A percentile compares a stretch with the other conserved stretches of the same genome.
Evolutionary conservation across 345 rosid genomes (phyloP).

Genomic region (Gossypium longicalyx): DNA sequence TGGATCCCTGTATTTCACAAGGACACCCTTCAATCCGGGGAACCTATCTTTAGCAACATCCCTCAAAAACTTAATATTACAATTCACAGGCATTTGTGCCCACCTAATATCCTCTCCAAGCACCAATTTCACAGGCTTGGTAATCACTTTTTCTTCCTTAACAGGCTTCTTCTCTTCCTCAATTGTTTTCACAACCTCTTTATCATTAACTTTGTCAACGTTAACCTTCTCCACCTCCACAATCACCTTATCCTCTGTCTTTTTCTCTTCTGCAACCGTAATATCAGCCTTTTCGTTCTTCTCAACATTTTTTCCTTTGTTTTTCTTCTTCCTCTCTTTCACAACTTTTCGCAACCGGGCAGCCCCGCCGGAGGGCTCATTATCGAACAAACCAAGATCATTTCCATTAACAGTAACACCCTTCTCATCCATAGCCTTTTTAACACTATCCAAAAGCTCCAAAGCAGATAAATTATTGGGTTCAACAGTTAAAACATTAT

Average conservation of each 20-base stretch:
- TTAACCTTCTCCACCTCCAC: constrained; percentile 35
- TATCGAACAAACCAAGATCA: constrained; percentile 45
- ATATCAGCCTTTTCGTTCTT: constrained; percentile 25
- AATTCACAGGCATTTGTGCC: constrained; percentile 74
- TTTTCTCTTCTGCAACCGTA: constrained; percentile 34
- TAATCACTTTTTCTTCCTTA: constrained; percentile 47
- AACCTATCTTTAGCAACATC: constrained; percentile 75
- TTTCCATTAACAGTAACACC: constrained; percentile 65
- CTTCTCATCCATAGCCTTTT: constrained; percentile 54
- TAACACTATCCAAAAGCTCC: constrained; percentile 68
- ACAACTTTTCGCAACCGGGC: constrained; percentile 46
- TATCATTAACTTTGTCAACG: constrained; percentile 44
- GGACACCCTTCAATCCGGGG: constrained; percentile 70
- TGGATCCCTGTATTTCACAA: constrained; percentile 77
- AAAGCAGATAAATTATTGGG: constrained; percentile 67
- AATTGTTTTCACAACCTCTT: constrained; percentile 47
- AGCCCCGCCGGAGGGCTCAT: constrained; percentile 35
- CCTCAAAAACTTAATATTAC: constrained; percentile 58
- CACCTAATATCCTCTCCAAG: constrained; percentile 90
- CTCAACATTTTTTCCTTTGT: constrained; percentile 31
- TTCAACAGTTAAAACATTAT: constrained; percentile 67
- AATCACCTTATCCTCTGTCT: constrained; percentile 39
- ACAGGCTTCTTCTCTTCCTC: constrained; percentile 46
- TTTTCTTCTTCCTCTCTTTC: constrained; percentile 72
- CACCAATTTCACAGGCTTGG: constrained; percentile 77